Percentiles rank a stretch among this genome's conserved stretches.
Conservation (phyloP, 371 early-diverging fungal species). For the Racocetra persica region DNA sequence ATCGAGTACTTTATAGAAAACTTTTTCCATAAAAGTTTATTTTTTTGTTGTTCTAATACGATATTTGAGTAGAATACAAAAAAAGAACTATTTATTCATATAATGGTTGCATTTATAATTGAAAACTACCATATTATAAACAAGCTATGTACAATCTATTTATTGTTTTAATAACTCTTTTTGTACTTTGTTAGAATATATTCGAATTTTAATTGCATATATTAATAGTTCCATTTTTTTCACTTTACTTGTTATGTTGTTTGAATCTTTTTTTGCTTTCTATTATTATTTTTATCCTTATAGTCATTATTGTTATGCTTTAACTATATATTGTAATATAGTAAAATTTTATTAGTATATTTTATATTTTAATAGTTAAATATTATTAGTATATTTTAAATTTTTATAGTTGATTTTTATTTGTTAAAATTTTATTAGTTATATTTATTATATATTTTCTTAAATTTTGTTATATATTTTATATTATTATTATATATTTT, state of each 20-base stretch:
- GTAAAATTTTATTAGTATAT: too few relatives aligned
- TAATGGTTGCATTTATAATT: neutral
- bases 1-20: conserved; percentile 27
- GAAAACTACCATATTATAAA: conserved; percentile 16
- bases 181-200: conserved; percentile 1
- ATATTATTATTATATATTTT: too few relatives aligned
- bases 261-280: too few relatives aligned
- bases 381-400: too few relatives aligned
- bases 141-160: conserved; percentile 15
- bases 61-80: neutral
- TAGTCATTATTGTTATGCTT: too few relatives aligned
- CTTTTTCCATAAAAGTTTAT: conserved; percentile 26
- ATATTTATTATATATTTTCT: too few relatives aligned
- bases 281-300: too few relatives aligned
- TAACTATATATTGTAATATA: too few relatives aligned
- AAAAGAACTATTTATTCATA: conserved; percentile 28
- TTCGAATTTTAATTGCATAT: conserved; percentile 16
- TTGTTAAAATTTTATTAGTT: too few relatives aligned
- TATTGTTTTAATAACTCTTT: conserved; percentile 16
- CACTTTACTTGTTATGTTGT: neutral
- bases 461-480: too few relatives aligned
- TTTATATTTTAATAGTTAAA: too few relatives aligned
- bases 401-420: too few relatives aligned
- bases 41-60: conserved; percentile 28
- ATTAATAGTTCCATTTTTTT: neutral